Base-by-base conservation (phyloP, 495 filamentous ascomycete genomes). In the Penicillium roqueforti region DNA sequence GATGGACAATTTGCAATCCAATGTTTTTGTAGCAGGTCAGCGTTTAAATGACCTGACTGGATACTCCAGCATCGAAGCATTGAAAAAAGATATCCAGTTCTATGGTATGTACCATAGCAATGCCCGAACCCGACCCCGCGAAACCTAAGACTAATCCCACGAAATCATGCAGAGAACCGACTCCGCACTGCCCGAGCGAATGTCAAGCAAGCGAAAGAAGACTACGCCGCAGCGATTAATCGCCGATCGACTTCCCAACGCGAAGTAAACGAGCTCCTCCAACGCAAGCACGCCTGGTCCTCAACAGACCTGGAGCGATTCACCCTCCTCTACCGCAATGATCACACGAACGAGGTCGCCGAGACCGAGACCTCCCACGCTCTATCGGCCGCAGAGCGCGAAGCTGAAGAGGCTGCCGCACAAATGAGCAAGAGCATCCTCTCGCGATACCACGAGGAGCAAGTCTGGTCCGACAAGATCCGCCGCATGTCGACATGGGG, bases 391-490 rank as follows among this genome's bases (percentile, higher is more conserved):
- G 83, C 88, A 0, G 93, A 98, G 70, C 76, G 81, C 37, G 81
- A 86, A 29, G 83, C 91, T 11, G 87, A 93, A 71, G 84, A 89
- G 42, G 82, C 90, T 2, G 80, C 84, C 23, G 78, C 83, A 7
- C 80, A 83, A 62, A 73, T 98, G 43, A 89, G 84, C 65, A 82
- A 84, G 36, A 82, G 81, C 32, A 97, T 97, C 53, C 75, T 97
- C 29, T 85, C 85, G 26, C 84, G 93, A 25, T 98, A 98, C 72
- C 93, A 98, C 72, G 93, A 98, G 71, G 93, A 98, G 72, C 93
- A 98, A 76, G 96, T 98, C 42, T 98, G 93, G 93, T 92, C 87
- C 61, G 93, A 98, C 64, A 93, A 95, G 65, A 98, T 98, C 66
- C 80, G 93, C 38, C 77, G 93, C 54, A 96, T 96, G 82, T 89